A percentile compares a stretch with the other conserved stretches of the same genome.
These are phyloP conservation scores for Asterophora parasitica DNA, from an alignment of 768 basidiomycete genomes.

Conservation along the genomic window DNA sequence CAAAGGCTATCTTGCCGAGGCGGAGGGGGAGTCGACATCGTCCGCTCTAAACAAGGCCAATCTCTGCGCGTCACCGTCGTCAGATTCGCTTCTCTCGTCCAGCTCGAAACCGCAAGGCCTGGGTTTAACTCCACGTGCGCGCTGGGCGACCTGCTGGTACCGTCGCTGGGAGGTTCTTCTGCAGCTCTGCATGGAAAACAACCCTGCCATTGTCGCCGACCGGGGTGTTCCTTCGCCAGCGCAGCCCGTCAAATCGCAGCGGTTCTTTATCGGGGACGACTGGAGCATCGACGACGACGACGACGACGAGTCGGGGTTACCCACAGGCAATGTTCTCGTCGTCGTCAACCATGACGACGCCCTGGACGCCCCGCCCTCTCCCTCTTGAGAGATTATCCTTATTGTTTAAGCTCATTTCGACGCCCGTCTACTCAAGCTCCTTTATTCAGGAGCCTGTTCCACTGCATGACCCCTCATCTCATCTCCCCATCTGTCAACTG, in stretches of 20 bases:
- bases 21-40: neutral
- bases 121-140: constrained; percentile 14
- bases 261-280: constrained; percentile 19
- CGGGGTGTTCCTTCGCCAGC: neutral
- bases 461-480: neutral
- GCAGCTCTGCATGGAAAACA: constrained; percentile 31
- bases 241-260: constrained; percentile 10
- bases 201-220: neutral
- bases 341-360: constrained; percentile 13
- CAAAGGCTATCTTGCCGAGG: neutral
- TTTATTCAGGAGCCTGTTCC: too few species aligned
- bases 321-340: constrained; percentile 8
- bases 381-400: constrained; percentile 4
- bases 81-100: constrained; percentile 9
- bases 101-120: constrained; percentile 6
- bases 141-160: constrained; percentile 49
- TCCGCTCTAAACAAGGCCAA: neutral
- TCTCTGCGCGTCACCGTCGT: neutral
- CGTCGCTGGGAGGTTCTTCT: constrained; percentile 50
- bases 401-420: neutral
- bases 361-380: constrained; percentile 4
- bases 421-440: neutral
- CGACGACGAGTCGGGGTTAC: constrained; percentile 10
- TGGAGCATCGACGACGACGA: constrained; percentile 16
- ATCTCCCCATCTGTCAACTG: neutral